A percentile compares a stretch with the other conserved stretches of the same genome.
Conservation (phyloP, 169 alveolate genomes). For the Eimeria maxima region DNA sequence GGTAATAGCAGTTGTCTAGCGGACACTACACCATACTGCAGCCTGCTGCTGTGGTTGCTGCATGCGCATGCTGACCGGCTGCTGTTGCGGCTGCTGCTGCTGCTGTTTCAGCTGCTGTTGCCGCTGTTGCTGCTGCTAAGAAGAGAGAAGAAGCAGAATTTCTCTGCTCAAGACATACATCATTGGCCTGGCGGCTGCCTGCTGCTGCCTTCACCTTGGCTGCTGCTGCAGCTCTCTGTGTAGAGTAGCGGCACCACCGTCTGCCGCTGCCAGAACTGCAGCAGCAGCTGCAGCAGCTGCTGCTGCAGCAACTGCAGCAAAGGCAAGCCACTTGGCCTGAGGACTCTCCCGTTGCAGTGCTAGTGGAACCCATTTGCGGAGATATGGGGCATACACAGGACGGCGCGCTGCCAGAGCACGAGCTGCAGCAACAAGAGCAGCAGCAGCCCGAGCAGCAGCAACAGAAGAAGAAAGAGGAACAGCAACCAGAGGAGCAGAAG, state of each 20-base stretch:
- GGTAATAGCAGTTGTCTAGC: background rate
- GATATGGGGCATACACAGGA: background rate
- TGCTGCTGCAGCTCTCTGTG: background rate
- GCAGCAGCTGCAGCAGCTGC: background rate
- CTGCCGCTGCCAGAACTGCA: constrained; percentile 11
- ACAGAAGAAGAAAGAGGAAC: constrained; percentile 16
- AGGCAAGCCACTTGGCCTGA: background rate
- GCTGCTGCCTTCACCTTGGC: background rate
- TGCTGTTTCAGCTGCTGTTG: too few species aligned
- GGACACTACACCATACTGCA: constrained; percentile 32
- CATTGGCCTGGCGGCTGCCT: background rate
- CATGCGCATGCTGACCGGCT: background rate
- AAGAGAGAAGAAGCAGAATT: background rate
- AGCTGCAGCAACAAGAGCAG: constrained; percentile 52
- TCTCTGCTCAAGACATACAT: background rate
- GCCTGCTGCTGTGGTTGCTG: constrained; percentile 8
- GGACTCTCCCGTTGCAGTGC: too few species aligned
- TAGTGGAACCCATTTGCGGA: background rate
- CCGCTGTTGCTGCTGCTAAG: background rate
- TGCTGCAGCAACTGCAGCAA: constrained; percentile 20
- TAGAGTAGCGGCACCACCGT: background rate
- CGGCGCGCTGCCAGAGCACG: background rate
- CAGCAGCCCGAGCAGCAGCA: constrained; percentile 49
- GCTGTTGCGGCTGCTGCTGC: constrained; percentile 37
- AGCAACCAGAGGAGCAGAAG: background rate